Evolutionary conservation across 257 asterid genomes (phyloP), one percentile per base, ranked within the genome.

Genomic region (Mitragyna speciosa): DNA sequence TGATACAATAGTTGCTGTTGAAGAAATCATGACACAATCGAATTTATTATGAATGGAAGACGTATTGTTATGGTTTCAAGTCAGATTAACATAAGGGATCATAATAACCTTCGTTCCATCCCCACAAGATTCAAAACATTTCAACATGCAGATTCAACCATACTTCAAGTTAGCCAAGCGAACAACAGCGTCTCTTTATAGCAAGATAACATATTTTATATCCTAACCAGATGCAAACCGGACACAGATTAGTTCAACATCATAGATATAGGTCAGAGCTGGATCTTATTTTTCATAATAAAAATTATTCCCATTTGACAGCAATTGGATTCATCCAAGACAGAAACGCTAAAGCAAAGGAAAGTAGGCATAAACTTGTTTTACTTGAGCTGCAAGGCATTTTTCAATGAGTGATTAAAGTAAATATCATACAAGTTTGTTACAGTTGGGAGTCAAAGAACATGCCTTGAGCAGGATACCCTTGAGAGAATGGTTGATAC

Each of bases 391-490:
- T 47, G 66, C 31, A 52, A 9, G 65, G 30, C 4, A 28, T 70
- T 45, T 45, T 56, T 6, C 45, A 31, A 26, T 30, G 19, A 77
- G 43, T 41, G 28, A 28, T 24, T 14, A 52, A 65, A 78, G 69
- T 20, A 65, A 47, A 30, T 24, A 7, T 36, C 41, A 56, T 41
- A 59, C 33, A 7, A 48, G 26, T 6, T 30, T 33, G 43, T 33
- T 17, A 30, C 10, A 66, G 9, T 12, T 30, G 75, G 51, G 30
- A 43, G 15, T 22, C 2, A 12, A 15, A 11, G 22, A 30, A 72
- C 66, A 82, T 86, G 90, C 98, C 97, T 86, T 65, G 89, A 74
- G 51, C 82, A 77, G 91, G 87, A 76, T 88, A 81, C 54, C 86
- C 87, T 56, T 71, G 90, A 70, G 90, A 83, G 77, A 84, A 79